Evolutionary conservation across 2,329 filamentous ascomycete genomes (phyloP).

Genomic region (Bretziella fagacearum): DNA sequence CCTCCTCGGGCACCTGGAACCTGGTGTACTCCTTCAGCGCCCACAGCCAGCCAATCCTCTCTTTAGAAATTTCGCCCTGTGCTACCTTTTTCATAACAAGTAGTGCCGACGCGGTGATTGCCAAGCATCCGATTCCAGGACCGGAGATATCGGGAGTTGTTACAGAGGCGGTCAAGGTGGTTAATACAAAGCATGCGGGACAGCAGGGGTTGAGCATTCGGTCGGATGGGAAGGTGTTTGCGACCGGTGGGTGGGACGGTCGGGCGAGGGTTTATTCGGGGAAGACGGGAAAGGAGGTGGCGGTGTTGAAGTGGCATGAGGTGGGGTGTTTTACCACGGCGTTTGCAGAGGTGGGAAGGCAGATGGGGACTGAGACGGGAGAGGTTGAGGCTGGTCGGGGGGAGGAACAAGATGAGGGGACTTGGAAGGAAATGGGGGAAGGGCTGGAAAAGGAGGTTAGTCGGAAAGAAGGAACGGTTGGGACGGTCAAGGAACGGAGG

Average conservation of each 20-base stretch:
- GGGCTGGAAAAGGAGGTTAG: not conserved
- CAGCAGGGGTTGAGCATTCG: slow-evolving; percentile 69
- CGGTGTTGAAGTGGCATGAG: slow-evolving; percentile 87
- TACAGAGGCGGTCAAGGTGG: slow-evolving; percentile 33
- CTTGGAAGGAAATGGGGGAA: not conserved
- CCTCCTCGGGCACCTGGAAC: slow-evolving; percentile 26
- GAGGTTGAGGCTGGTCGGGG: too few species aligned
- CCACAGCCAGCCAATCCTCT: slow-evolving; percentile 70
- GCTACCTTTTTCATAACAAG: slow-evolving; percentile 56
- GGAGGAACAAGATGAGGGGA: not conserved
- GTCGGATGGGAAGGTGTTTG: slow-evolving; percentile 66
- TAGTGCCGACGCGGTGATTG: slow-evolving; percentile 62
- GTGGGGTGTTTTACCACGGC: slow-evolving; percentile 69
- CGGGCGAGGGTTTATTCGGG: slow-evolving; percentile 64
- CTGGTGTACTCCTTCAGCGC: slow-evolving; percentile 46
- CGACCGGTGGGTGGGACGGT: slow-evolving; percentile 85
- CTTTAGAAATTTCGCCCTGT: slow-evolving; percentile 39
- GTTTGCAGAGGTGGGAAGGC: slow-evolving; percentile 41
- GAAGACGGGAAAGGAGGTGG: slow-evolving; percentile 70
- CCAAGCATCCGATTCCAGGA: slow-evolving; percentile 51
- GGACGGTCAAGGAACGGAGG: slow-evolving; percentile 42
- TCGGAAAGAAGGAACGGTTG: not conserved
- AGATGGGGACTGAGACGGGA: not conserved
- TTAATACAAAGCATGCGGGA: slow-evolving; percentile 75
- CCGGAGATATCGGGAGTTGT: not conserved